Percentiles rank a stretch among this genome's conserved stretches.
These are phyloP conservation scores for Taphrina pruni DNA, from an alignment of 1,139 yeast species.

Conservation along the genomic window DNA sequence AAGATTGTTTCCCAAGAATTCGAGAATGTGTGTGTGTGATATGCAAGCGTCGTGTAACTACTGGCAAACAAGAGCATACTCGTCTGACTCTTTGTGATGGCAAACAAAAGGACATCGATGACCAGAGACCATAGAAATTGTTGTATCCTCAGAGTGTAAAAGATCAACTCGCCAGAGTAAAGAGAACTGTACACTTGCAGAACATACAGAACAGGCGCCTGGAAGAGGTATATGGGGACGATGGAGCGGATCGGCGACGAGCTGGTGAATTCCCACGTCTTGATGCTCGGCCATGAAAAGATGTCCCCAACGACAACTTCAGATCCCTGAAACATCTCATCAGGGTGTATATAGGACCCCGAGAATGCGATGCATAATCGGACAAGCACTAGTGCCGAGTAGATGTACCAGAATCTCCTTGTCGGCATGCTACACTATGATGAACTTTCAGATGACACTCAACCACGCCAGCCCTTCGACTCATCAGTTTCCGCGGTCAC, in stretches of 20 bases:
- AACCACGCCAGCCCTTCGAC: too few relatives aligned
- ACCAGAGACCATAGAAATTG: constrained; percentile 57
- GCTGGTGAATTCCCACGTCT: constrained; percentile 83
- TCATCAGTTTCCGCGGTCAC: too few relatives aligned
- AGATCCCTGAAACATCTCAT: constrained; percentile 91
- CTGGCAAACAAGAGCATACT: constrained; percentile 38
- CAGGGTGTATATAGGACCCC: constrained; percentile 92
- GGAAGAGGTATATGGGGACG: constrained; percentile 68
- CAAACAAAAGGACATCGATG: constrained; percentile 43
- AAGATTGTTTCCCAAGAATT: constrained; percentile 78
- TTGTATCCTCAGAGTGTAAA: constrained; percentile 65
- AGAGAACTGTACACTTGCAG: constrained; percentile 18
- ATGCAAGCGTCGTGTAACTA: constrained; percentile 71
- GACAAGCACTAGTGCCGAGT: constrained; percentile 47
- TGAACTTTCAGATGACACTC: too few relatives aligned
- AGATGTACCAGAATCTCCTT: constrained; percentile 26
- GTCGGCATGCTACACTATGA: not conserved
- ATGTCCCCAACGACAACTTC: constrained; percentile 61
- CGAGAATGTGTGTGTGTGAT: constrained; percentile 87
- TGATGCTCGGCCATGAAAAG: constrained; percentile 57
- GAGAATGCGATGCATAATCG: constrained; percentile 68
- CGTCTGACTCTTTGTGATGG: not conserved
- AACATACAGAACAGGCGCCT: constrained; percentile 65
- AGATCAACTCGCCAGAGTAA: constrained; percentile 54
- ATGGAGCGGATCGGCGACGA: constrained; percentile 72